Evolutionary conservation across 345 rosid species (phyloP).

Genomic region (Pistacia integerrima): DNA sequence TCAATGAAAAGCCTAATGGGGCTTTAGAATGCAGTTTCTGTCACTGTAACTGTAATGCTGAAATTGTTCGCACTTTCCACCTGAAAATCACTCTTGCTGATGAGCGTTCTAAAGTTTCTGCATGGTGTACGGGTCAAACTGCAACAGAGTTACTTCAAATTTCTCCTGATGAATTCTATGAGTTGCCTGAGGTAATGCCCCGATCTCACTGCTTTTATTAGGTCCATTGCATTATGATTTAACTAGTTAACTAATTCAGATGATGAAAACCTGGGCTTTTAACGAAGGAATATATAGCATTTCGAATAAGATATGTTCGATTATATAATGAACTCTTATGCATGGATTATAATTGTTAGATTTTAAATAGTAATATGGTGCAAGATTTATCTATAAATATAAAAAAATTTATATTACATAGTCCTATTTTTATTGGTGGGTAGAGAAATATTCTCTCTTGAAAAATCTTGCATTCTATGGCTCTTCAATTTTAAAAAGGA

Average conservation of each 20-base stretch:
- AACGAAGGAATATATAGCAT: too few relatives aligned
- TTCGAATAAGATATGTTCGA: too few relatives aligned
- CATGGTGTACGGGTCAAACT: conserved; percentile 84
- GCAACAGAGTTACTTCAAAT: conserved; percentile 89
- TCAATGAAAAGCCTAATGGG: conserved; percentile 43
- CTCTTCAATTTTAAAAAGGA: too few relatives aligned
- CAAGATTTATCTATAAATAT: too few relatives aligned
- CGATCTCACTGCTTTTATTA: background rate
- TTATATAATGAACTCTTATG: too few relatives aligned
- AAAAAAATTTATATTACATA: too few relatives aligned
- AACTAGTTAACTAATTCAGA: background rate
- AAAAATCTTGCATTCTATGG: too few relatives aligned
- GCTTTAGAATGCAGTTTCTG: conserved; percentile 70
- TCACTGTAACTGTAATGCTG: conserved; percentile 38
- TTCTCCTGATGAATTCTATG: conserved; percentile 79
- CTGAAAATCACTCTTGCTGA: conserved; percentile 74
- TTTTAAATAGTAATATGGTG: too few relatives aligned
- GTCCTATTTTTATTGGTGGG: too few relatives aligned
- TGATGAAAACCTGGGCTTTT: background rate
- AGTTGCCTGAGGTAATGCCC: conserved; percentile 74
- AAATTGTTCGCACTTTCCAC: conserved; percentile 62
- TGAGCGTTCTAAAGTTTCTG: conserved; percentile 52
- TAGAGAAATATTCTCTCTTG: too few relatives aligned
- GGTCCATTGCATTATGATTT: background rate
- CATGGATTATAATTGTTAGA: too few relatives aligned